Evolutionary conservation across 441 rosid genomes (phyloP).

Genomic region (Adansonia grandidieri): DNA sequence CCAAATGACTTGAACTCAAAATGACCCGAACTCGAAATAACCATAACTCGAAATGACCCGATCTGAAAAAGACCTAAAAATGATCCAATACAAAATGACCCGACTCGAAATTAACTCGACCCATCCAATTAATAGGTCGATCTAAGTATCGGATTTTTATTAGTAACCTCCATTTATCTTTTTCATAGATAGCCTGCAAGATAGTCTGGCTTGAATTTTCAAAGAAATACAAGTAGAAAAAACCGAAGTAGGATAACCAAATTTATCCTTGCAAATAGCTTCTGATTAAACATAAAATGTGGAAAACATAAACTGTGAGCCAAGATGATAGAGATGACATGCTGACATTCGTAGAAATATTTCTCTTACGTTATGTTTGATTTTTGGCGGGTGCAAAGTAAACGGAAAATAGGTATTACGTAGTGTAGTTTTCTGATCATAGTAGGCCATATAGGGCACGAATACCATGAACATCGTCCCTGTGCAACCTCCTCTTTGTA

Average conservation of each 20-base stretch:
- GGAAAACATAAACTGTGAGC: background rate
- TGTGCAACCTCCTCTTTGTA: constrained; percentile 14
- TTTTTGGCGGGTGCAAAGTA: no score
- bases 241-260: background rate
- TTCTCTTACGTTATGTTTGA: background rate
- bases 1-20: no score
- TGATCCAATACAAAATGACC: no score
- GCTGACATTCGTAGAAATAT: background rate
- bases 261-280: background rate
- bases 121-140: no score
- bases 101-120: no score
- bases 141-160: background rate
- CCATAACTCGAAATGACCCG: no score
- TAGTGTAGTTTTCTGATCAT: background rate
- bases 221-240: background rate
- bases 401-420: background rate
- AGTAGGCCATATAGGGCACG: constrained; percentile 20
- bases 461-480: constrained; percentile 30
- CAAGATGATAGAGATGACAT: background rate
- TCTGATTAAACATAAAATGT: background rate
- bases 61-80: no score
- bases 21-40: no score
- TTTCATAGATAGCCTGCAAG: background rate
- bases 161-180: background rate
- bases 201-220: background rate